phyloP scores from a whole-genome alignment of 139 green algal species.

The Tetraselmis chui region DNA sequence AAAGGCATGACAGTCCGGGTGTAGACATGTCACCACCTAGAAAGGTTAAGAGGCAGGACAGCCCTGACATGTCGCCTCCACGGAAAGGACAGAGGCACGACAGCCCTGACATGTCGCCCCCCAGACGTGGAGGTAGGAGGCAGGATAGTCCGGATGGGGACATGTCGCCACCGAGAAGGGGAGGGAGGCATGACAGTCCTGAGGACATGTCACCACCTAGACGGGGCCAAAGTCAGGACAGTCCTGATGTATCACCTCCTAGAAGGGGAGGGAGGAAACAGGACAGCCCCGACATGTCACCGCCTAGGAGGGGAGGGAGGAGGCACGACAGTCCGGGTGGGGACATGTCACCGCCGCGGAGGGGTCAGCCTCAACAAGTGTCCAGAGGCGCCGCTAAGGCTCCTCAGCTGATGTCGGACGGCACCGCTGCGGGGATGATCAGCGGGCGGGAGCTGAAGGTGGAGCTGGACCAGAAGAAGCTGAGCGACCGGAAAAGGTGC shows the following conservation, averaged over 20 bases:
- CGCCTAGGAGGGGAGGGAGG: constrained; percentile 6
- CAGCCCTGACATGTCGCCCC: too few relatives aligned
- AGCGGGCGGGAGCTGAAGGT: constrained; percentile 27
- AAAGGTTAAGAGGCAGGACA: too few relatives aligned
- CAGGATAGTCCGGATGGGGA: too few relatives aligned
- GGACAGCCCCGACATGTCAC: too few relatives aligned
- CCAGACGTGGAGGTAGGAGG: too few relatives aligned
- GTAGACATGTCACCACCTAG: too few relatives aligned
- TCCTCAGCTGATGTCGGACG: constrained; percentile 44
- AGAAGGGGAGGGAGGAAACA: constrained; percentile 6
- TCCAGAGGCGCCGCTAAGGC: constrained; percentile 2
- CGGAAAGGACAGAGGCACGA: too few relatives aligned
- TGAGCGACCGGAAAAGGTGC: constrained; percentile 1
- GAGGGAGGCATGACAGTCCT: background rate
- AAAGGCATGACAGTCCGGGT: constrained; percentile 10
- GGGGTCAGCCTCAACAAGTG: background rate
- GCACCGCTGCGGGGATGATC: constrained; percentile 52
- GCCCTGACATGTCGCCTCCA: too few relatives aligned
- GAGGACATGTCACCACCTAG: constrained; percentile 21
- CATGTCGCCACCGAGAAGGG: too few relatives aligned
- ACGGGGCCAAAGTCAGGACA: background rate
- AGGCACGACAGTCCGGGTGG: too few relatives aligned
- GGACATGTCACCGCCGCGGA: background rate
- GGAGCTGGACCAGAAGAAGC: constrained; percentile 26
- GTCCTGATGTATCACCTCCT: constrained; percentile 10